These are phyloP conservation scores for Desmodesmus armatus DNA, from an alignment of 139 green algal genomes.

Conservation along the genomic window DNA sequence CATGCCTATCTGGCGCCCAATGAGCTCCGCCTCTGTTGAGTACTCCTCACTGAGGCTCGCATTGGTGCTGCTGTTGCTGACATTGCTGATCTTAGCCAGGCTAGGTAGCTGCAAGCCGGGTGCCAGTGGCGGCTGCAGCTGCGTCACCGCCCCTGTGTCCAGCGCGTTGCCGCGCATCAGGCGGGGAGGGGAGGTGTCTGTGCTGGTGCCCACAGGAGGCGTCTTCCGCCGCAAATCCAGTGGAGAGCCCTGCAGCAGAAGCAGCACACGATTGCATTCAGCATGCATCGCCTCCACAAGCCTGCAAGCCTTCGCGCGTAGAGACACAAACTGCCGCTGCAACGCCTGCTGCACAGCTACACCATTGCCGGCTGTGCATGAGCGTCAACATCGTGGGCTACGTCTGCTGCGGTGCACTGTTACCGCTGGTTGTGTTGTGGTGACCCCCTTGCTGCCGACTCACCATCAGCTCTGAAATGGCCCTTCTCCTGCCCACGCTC, in stretches of 20 bases:
- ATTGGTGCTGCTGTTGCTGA: background rate
- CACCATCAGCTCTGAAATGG: conserved; percentile 45
- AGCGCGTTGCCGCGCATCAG: background rate
- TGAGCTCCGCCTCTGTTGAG: conserved; percentile 28
- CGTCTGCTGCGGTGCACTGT: too few species aligned
- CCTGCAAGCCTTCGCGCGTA: too few species aligned
- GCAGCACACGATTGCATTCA: background rate
- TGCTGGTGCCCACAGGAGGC: background rate
- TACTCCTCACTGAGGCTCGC: conserved; percentile 12
- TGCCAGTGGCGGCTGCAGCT: background rate
- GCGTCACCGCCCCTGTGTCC: background rate
- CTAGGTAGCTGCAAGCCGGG: background rate
- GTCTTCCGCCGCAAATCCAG: conserved; percentile 7
- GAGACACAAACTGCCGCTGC: background rate
- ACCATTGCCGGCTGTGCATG: background rate
- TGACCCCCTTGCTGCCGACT: too few species aligned
- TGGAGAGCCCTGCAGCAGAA: background rate
- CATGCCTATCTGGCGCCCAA: conserved; percentile 23
- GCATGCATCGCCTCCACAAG: too few species aligned
- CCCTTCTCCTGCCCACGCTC: conserved; percentile 27
- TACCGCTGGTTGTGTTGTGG: too few species aligned
- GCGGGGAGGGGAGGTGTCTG: too few species aligned
- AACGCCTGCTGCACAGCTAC: background rate
- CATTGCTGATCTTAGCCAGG: background rate
- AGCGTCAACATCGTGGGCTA: background rate